Evolutionary conservation across 1,284 basidiomycete species (phyloP), one percentile per base, ranked within the genome.

Genomic region (Hypsizygus ulmarius): DNA sequence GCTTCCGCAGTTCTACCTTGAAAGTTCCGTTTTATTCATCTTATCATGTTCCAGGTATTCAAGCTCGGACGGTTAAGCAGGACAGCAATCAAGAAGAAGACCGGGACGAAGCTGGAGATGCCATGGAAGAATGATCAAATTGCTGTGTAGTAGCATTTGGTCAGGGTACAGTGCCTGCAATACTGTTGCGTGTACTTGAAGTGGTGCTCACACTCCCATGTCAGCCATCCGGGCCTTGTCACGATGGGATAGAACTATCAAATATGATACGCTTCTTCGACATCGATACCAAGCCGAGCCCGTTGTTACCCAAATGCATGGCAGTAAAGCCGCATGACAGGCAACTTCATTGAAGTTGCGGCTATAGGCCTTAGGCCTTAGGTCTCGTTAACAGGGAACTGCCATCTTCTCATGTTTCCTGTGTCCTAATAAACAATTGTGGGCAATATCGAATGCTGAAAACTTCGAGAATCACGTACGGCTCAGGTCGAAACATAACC

Each of bases 91-190:
- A 47, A 37, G 67, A 60, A 39, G 59, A 60, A 43, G 58, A 62
- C 32, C 59, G 57, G 7, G 69, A 66, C n/a, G 69, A 73, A 12
- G 28, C 37, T 25, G 72, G 72, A 8, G 72, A 79, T 45, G 74
- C 71, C 5, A 89, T 89, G 86, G 77, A 87, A 62, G 84, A 84
- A 55, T 74, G 52, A 65, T 49, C 30, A 43, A 37, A 9, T 47
- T 43, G 16, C 30, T 37, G 16, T 35, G 18, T 27, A 39, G 47
- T 38, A 46, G 33, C 12, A 18, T 42, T 21, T 48, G 21, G 27
- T 16, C 21, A 29, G 21, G 21, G 3, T 25, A 25, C 21, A 25
- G 21, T 3, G 21, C 7, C 21, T 25, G 21, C 21, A 43, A 46
- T 45, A 38, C 38, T 36, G 32, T 35, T 29, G 39, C 35, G 41